phyloP scores from a whole-genome alignment of 768 basidiomycete species.

The Candolleomyces aberdarensis region DNA sequence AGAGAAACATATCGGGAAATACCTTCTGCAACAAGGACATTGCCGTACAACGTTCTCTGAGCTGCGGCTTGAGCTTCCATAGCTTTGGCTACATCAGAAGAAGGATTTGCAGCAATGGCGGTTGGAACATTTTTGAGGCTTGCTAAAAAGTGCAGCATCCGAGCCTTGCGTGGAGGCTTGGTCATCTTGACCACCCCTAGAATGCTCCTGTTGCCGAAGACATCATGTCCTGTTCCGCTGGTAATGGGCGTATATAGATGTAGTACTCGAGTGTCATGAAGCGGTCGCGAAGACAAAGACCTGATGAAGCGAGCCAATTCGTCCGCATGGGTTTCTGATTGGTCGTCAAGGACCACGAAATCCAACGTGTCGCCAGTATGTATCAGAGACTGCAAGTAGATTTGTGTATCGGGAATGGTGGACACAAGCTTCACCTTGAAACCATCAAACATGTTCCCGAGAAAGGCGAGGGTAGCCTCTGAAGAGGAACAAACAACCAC shows the following conservation, averaged over 20 bases:
- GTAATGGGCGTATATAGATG: conserved; percentile 74
- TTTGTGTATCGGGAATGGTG: conserved; percentile 45
- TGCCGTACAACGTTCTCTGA: conserved; percentile 59
- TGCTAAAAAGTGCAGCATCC: conserved; percentile 61
- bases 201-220: conserved; percentile 46
- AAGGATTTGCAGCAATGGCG: conserved; percentile 34
- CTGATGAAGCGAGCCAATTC: conserved; percentile 51
- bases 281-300: conserved; percentile 30
- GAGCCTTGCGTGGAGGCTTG: conserved; percentile 62
- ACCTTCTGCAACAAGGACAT: conserved; percentile 75
- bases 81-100: conserved; percentile 36
- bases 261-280: conserved; percentile 59
- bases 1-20: neutral
- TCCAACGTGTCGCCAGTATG: conserved; percentile 41
- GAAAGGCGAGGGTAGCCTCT: conserved; percentile 50
- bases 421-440: conserved; percentile 46
- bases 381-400: conserved; percentile 32
- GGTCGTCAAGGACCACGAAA: conserved; percentile 67
- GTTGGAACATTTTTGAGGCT: conserved; percentile 52
- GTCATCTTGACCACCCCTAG: conserved; percentile 65
- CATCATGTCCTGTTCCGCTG: conserved; percentile 48
- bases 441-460: conserved; percentile 54
- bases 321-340: conserved; percentile 56
- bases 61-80: conserved; percentile 45
- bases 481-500: conserved; percentile 61